phyloP scores from a whole-genome alignment of 2,329 filamentous ascomycete genomes.

The Grosmannia huntii region DNA sequence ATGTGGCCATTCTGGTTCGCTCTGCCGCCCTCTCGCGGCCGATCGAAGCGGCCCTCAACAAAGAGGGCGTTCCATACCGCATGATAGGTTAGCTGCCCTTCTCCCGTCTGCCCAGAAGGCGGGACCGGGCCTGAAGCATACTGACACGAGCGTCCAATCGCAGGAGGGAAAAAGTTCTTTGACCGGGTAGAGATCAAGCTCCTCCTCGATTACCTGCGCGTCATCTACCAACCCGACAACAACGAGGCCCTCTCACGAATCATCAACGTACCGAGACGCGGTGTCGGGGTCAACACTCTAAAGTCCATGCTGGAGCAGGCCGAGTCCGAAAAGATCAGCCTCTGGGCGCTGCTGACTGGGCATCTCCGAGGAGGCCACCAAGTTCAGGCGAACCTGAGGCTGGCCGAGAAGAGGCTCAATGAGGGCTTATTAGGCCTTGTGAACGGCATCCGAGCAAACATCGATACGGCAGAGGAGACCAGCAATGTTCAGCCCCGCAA shows the following conservation, averaged over 20 bases:
- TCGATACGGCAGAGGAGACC: neutral
- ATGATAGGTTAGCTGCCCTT: constrained; percentile 55
- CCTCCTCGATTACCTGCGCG: constrained; percentile 74
- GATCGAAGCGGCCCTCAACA: constrained; percentile 74
- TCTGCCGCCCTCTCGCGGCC: constrained; percentile 71
- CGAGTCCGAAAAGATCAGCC: constrained; percentile 50
- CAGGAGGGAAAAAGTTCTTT: constrained; percentile 71
- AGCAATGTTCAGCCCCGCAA: neutral
- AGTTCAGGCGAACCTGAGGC: constrained; percentile 36
- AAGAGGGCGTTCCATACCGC: constrained; percentile 70
- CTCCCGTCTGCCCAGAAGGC: constrained; percentile 11
- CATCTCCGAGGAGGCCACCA: constrained; percentile 37
- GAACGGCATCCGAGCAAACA: neutral
- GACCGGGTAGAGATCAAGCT: constrained; percentile 83
- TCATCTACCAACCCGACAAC: constrained; percentile 72
- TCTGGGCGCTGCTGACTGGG: constrained; percentile 61
- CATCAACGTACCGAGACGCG: constrained; percentile 71
- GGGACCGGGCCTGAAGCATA: neutral
- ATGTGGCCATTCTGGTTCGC: constrained; percentile 78
- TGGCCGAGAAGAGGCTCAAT: constrained; percentile 40
- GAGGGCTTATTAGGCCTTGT: constrained; percentile 34
- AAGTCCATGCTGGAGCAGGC: constrained; percentile 66
- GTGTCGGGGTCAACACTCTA: constrained; percentile 68
- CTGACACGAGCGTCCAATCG: neutral
- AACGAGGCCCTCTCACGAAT: constrained; percentile 76